Conservation (phyloP, 2,329 filamentous ascomycete species). For the Tympanopsis confertula region DNA sequence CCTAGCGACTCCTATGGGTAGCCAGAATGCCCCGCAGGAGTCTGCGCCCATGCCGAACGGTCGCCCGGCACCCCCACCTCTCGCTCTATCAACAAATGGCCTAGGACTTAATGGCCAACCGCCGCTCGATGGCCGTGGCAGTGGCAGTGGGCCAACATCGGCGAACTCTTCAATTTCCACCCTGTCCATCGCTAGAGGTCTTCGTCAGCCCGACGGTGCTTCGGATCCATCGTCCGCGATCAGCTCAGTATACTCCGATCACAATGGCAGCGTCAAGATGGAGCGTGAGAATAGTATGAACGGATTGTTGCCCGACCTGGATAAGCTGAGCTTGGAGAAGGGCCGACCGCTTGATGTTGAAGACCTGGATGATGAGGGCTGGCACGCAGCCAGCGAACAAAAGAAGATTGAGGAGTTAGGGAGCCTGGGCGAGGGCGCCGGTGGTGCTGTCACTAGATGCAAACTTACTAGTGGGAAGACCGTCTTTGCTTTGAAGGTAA, state of each 20-base stretch:
- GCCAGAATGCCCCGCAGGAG: slow-evolving; percentile 60
- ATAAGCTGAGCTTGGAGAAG: slow-evolving; percentile 71
- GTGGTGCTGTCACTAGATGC: slow-evolving; percentile 86
- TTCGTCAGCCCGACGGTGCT: slow-evolving; percentile 52
- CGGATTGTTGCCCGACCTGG: slow-evolving; percentile 65
- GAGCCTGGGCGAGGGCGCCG: slow-evolving; percentile 84
- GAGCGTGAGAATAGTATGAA: slow-evolving; percentile 58
- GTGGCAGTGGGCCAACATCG: background rate
- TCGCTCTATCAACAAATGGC: too few relatives aligned
- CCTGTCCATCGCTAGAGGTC: slow-evolving; percentile 66
- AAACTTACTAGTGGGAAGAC: slow-evolving; percentile 84
- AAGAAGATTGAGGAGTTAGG: slow-evolving; percentile 80
- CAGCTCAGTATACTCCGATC: slow-evolving; percentile 72
- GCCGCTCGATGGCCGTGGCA: background rate
- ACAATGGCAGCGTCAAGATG: slow-evolving; percentile 65
- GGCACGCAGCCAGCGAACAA: slow-evolving; percentile 84
- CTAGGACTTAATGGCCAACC: too few relatives aligned
- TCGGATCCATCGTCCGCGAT: slow-evolving; percentile 83
- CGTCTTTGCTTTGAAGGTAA: slow-evolving; percentile 88
- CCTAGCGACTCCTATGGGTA: slow-evolving; percentile 80
- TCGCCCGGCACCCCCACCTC: slow-evolving; percentile 5
- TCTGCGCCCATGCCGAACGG: slow-evolving; percentile 35
- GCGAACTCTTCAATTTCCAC: slow-evolving; percentile 44
- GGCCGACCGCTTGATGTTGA: slow-evolving; percentile 80
- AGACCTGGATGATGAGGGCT: slow-evolving; percentile 87